Evolutionary conservation across 306 rosid species (phyloP), one percentile per base, ranked within the genome.

Genomic region (Parietaria judaica): DNA sequence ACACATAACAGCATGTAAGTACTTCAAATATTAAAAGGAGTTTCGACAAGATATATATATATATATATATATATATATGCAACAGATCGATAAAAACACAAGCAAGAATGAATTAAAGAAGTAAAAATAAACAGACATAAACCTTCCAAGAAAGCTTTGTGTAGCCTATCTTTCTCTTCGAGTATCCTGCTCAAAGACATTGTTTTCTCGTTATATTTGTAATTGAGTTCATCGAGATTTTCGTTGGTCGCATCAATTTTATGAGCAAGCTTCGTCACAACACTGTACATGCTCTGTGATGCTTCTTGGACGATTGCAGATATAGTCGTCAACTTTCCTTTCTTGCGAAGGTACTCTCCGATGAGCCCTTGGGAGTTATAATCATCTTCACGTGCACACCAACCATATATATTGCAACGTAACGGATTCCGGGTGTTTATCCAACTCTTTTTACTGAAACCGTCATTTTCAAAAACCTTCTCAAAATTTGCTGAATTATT

Each of bases 311-410:
- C 88, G 70, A 92, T 79, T 63, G 83, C 96, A 3, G 94, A 77
- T 53, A 92, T 61, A 3, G 96, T 88, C 77, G 88, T 82, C 74
- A 92, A 70, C 71, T 71, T 78, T 66, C 99, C 96, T 61, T 79
- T 84, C 71, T 61, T 61, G 56, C 90, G 90, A 38, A 88, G 96
- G 77, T 80, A 92, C 60, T 78, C 85, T 65, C 99, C 99, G 15
- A 88, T 80, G 5, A 72, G 75, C 51, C 91, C 99, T 43, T 65
- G 71, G 47, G 87, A 74, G 8, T 48, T 58, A 58, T 73, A 88
- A 62, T 92, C 99, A 70, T 80, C 89, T 62, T 81, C 83, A 36
- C 95, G 94, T 0, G 99, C 99, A 67, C 82, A 61, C 99, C 99
- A 92, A 64, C 99, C 96, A 78, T 73, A 92, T 52, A 83, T 72